Evolutionary conservation across 768 basidiomycete genomes (phyloP).

Genomic region (Kwoniella sp.): DNA sequence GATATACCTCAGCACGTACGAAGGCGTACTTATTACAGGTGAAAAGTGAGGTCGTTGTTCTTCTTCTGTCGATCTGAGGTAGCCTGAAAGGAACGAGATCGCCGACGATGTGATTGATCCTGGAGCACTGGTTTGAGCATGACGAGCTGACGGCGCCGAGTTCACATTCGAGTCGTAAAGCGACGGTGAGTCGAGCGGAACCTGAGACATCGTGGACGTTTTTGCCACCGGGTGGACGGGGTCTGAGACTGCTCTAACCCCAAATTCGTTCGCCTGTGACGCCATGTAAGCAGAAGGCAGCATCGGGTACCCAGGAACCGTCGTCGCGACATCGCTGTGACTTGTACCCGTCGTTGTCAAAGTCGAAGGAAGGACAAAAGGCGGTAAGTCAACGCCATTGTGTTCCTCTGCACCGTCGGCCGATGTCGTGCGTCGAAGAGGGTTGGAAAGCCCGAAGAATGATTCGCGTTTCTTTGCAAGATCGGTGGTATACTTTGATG

Average conservation of each 20-base stretch:
- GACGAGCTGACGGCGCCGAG: not conserved
- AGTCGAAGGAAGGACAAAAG: conserved; percentile 19
- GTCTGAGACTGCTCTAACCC: conserved; percentile 29
- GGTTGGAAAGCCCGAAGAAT: conserved; percentile 38
- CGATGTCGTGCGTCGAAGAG: conserved; percentile 1
- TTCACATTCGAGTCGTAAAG: not conserved
- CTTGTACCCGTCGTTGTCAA: not conserved
- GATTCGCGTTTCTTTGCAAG: conserved; percentile 27
- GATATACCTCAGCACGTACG: conserved; percentile 6
- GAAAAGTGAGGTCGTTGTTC: not conserved
- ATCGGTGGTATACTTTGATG: not conserved
- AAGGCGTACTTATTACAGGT: not conserved
- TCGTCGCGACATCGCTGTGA: not conserved
- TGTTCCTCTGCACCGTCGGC: conserved; percentile 9
- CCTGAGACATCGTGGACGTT: not conserved
- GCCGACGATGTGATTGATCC: conserved; percentile 13
- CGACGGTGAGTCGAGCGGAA: not conserved
- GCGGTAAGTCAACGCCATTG: conserved; percentile 31
- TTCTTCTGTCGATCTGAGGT: conserved; percentile 13
- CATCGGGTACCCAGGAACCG: not conserved
- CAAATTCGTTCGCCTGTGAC: conserved; percentile 1
- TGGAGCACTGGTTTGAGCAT: not conserved
- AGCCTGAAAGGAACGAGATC: conserved; percentile 20
- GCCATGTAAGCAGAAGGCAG: not conserved
- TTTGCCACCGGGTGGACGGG: conserved; percentile 11